Conservation (phyloP, 2,329 filamentous ascomycete genomes). For the Beauveria scarabaeidicola region DNA sequence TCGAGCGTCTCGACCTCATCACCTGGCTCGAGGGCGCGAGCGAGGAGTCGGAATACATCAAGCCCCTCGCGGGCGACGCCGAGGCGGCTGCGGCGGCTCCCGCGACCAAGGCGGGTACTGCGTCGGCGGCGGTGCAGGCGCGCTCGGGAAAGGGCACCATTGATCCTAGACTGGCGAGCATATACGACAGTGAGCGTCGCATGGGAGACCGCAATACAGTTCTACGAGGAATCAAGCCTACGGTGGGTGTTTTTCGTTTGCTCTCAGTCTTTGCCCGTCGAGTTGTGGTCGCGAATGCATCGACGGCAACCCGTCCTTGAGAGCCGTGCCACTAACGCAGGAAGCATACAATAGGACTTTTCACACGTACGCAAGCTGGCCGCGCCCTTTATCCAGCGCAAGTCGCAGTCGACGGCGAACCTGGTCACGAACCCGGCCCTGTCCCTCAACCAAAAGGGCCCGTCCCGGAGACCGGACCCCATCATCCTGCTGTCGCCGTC, state of each 20-base stretch:
- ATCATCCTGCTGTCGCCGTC: slow-evolving; percentile 97
- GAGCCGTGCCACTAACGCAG: slow-evolving; percentile 1
- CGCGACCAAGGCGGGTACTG: slow-evolving; percentile 25
- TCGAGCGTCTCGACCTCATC: slow-evolving; percentile 83
- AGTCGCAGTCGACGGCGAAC: slow-evolving; percentile 35
- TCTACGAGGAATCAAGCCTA: slow-evolving; percentile 78
- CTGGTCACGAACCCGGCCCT: slow-evolving; percentile 37
- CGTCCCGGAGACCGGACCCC: slow-evolving; percentile 55
- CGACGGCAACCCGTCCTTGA: too few relatives aligned
- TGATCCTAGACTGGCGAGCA: slow-evolving; percentile 75
- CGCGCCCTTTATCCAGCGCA: slow-evolving; percentile 62
- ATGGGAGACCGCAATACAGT: slow-evolving; percentile 90
- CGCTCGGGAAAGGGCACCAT: slow-evolving; percentile 56
- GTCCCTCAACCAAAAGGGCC: slow-evolving; percentile 44
- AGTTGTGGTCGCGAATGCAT: too few relatives aligned
- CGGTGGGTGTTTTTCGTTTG: slow-evolving; percentile 44
- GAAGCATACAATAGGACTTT: slow-evolving; percentile 62
- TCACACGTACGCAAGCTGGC: slow-evolving; percentile 85
- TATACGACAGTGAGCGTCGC: slow-evolving; percentile 83
- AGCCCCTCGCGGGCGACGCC: slow-evolving; percentile 61
- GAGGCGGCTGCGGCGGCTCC: slow-evolving; percentile 28
- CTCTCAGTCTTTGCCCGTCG: too few relatives aligned
- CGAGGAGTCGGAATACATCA: slow-evolving; percentile 89
- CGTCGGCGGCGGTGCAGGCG: slow-evolving; percentile 34
- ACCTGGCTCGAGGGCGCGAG: slow-evolving; percentile 88